phyloP scores from a whole-genome alignment of 139 green algal species.

The Chlamydomonas sp. region DNA sequence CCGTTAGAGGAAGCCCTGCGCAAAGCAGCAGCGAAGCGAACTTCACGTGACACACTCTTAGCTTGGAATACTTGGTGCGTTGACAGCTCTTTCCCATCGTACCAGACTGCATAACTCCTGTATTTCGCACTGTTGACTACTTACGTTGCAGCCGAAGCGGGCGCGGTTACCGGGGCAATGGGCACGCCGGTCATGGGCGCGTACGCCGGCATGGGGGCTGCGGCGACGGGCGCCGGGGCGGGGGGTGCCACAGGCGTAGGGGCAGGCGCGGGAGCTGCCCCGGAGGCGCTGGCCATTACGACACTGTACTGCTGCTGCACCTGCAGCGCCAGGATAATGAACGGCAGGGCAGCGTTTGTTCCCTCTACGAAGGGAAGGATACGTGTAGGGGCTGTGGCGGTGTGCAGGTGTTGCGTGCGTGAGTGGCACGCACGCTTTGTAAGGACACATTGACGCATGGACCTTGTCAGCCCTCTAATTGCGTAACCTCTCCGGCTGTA shows the following conservation, averaged over 20 bases:
- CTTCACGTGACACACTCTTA: background rate
- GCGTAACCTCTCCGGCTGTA: background rate
- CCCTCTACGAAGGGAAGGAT: background rate
- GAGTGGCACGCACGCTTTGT: too few species aligned
- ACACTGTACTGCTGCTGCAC: conserved; percentile 33
- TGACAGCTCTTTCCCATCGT: too few species aligned
- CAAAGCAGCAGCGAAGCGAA: background rate
- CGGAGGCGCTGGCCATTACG: conserved; percentile 6
- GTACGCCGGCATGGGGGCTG: conserved; percentile 1
- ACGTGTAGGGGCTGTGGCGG: background rate
- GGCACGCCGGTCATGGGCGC: background rate
- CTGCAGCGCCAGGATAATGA: background rate
- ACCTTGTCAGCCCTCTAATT: too few species aligned
- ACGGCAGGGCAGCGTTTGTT: background rate
- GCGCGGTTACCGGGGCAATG: background rate
- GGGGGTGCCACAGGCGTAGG: background rate
- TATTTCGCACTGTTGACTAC: too few species aligned
- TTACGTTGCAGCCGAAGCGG: background rate
- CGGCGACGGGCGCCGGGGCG: background rate
- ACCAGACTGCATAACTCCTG: too few species aligned
- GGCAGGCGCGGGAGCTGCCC: background rate
- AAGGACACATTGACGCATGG: too few species aligned
- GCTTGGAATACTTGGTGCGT: too few species aligned
- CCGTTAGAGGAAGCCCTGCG: background rate
- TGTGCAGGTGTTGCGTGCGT: too few species aligned